Base-by-base conservation (phyloP, 2,329 filamentous ascomycete genomes). In the Zopfia rhizophila region DNA sequence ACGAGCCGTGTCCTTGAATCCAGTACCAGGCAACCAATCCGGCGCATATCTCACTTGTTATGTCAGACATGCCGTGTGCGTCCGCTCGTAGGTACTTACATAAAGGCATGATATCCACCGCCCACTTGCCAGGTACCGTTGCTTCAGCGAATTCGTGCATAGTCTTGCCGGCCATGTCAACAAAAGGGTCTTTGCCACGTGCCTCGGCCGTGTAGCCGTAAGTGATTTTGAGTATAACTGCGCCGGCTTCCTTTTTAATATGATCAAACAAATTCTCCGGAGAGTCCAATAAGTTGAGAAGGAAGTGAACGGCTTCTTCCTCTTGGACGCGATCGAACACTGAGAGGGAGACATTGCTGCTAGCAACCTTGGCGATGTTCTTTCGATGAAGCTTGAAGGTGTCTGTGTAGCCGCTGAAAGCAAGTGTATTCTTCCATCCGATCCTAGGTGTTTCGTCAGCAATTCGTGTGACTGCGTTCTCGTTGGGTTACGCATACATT, bases 71-170 rank as follows among this genome's bases (percentile, higher is more conserved):
- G 32, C 28, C 2, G 17, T 25, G 24, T 3, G 3, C 2, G 2
- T 10, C 22, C 43, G 4, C 2, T 16, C n/a, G 10, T 3, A 7
- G 6, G 13, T 10, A 61, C 61, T 69, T 57, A 68, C 75, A 52
- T 29, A 70, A 71, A 1, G 78, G 78, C 1, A 81, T 48, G 0
- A 75, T 59, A 42, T 81, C 78, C 4, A 81, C 77, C 6, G 71
- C 49, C 72, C 72, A 81, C 6, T 60, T 66, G 5, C 77, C 75
- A 1, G 77, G 75, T 3, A 73, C 64, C 10, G 60, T 66, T 4
- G 74, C 71, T 16, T 70, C 56, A 2, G 69, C 60, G 38, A 81
- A 77, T 5, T 75, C 45, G 0, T 61, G 61, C 56, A 81, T 67
- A 2, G 72, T 69, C 17, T 67, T 50, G 3, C 70, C 69, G 0